phyloP scores from a whole-genome alignment of 2,329 filamentous ascomycete genomes.

The Epichloe sp. region DNA sequence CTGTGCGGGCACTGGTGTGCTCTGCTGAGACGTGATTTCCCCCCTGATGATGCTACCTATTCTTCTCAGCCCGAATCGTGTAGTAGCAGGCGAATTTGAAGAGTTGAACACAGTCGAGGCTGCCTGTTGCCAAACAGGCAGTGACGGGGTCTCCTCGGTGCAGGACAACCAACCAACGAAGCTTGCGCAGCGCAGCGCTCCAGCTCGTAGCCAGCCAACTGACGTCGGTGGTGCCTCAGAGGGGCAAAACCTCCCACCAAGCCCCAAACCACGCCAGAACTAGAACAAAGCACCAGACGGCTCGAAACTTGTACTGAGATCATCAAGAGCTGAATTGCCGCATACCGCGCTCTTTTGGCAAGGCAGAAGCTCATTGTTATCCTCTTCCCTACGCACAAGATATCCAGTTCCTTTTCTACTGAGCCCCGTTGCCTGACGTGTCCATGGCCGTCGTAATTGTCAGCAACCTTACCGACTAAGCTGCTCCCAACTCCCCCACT shows the following conservation, averaged over 20 bases:
- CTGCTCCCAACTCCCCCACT: neutral
- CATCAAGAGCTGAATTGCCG: neutral
- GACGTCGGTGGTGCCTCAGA: slow-evolving; percentile 4
- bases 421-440: neutral
- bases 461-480: slow-evolving; percentile 8
- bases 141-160: slow-evolving; percentile 6
- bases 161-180: slow-evolving; percentile 2
- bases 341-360: neutral
- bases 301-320: neutral
- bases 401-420: neutral
- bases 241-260: neutral
- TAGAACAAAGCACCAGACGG: neutral
- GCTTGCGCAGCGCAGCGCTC: neutral
- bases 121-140: neutral
- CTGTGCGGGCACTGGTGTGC: neutral
- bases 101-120: neutral
- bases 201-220: slow-evolving; percentile 1
- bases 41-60: neutral
- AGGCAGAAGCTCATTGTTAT: neutral
- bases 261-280: neutral
- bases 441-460: slow-evolving; percentile 1
- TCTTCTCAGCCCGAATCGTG: neutral
- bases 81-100: neutral
- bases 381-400: neutral
- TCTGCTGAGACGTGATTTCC: neutral